Conservation (phyloP, 768 basidiomycete genomes). For the Neoboletus brunneissimus region DNA sequence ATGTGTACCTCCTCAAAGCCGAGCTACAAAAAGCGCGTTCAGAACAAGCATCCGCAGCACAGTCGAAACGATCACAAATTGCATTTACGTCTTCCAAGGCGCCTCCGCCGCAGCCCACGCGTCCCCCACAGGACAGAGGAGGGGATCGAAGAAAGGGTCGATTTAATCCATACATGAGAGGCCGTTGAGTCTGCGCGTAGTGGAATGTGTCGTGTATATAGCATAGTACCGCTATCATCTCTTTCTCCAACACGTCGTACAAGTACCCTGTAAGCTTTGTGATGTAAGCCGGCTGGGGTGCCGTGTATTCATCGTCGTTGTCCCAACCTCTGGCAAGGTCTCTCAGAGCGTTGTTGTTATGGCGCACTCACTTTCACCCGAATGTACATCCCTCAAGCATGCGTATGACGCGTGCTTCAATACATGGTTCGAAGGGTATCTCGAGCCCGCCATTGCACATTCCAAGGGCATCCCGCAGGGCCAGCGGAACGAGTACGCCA, state of each 20-base stretch:
- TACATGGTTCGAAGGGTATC: constrained; percentile 95
- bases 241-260: not conserved
- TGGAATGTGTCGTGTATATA: constrained; percentile 10
- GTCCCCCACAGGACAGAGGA: constrained; percentile 16
- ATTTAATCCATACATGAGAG: constrained; percentile 30
- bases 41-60: constrained; percentile 54
- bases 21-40: constrained; percentile 58
- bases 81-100: constrained; percentile 47
- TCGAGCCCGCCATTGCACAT: constrained; percentile 68
- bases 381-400: constrained; percentile 89
- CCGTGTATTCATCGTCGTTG: not conserved
- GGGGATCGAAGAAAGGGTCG: constrained; percentile 21
- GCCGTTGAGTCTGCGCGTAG: constrained; percentile 15
- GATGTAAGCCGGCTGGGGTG: constrained; percentile 18
- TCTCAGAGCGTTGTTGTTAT: constrained; percentile 34
- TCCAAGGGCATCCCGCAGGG: constrained; percentile 39
- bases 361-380: constrained; percentile 76
- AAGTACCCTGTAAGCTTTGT: constrained; percentile 4
- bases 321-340: not conserved
- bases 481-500: constrained; percentile 59
- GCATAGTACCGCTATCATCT: constrained; percentile 5
- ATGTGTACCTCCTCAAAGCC: constrained; percentile 41
- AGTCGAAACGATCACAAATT: constrained; percentile 61
- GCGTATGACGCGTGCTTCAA: constrained; percentile 95
- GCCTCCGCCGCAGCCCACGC: constrained; percentile 8